Percentiles rank a stretch among this genome's conserved stretches.
Conservation (phyloP, 352 stramenopile genomes). For the Nothophytophthora sp. region DNA sequence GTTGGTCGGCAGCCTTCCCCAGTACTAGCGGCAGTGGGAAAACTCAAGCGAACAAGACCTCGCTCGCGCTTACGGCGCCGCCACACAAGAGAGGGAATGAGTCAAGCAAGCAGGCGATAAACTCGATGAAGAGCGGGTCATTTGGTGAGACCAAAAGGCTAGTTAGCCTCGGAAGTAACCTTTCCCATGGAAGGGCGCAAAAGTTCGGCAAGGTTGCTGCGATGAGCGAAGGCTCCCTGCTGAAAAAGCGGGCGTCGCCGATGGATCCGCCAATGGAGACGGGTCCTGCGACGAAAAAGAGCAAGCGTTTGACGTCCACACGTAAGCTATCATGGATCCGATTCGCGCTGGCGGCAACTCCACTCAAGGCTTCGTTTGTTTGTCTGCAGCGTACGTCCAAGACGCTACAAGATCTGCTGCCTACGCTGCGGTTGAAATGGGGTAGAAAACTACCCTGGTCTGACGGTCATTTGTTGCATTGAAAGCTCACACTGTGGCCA, state of each 20-base stretch:
- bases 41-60: neutral
- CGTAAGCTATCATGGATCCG: neutral
- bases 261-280: constrained; percentile 4
- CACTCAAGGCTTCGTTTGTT: neutral
- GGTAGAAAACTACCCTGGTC: no score
- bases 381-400: no score
- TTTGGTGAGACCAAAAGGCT: neutral
- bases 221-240: constrained; percentile 3
- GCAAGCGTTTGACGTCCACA: constrained; percentile 1
- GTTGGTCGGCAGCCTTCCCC: constrained; percentile 3
- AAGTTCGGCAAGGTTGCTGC: neutral
- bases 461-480: no score
- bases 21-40: constrained; percentile 12
- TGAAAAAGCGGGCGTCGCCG: constrained; percentile 24
- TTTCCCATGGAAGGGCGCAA: constrained; percentile 1
- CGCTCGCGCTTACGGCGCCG: constrained; percentile 7
- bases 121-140: neutral
- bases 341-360: no score
- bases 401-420: no score
- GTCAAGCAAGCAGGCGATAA: neutral
- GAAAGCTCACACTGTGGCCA: no score
- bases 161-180: neutral
- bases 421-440: no score
- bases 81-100: constrained; percentile 3
- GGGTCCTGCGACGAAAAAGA: constrained; percentile 14